phyloP scores from a whole-genome alignment of 108 stramenopile genomes.

The Bacterosira constricta region DNA sequence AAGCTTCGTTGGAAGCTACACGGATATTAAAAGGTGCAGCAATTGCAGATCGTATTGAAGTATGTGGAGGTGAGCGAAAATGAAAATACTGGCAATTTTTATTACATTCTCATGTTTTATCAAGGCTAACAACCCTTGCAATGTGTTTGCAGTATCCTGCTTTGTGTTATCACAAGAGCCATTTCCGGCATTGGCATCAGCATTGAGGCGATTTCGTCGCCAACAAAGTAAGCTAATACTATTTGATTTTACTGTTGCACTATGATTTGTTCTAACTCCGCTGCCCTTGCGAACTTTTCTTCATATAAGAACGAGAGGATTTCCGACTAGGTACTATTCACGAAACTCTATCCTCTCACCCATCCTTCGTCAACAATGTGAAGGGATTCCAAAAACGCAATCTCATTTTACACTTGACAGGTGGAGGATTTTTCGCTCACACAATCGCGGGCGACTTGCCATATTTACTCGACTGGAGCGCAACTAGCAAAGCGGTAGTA shows the following conservation, averaged over 20 bases:
- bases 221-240: too few relatives aligned
- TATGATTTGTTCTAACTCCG: too few relatives aligned
- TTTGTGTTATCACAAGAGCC: slow-evolving; percentile 72
- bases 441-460: slow-evolving; percentile 84
- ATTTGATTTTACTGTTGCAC: too few relatives aligned
- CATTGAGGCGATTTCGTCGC: slow-evolving; percentile 36
- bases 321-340: slow-evolving; percentile 58
- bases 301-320: slow-evolving; percentile 37
- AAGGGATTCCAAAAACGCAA: slow-evolving; percentile 52
- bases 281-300: too few relatives aligned
- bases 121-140: too few relatives aligned
- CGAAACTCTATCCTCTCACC: slow-evolving; percentile 38
- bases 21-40: slow-evolving; percentile 77
- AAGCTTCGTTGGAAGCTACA: slow-evolving; percentile 72
- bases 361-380: slow-evolving; percentile 35
- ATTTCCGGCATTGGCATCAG: slow-evolving; percentile 51
- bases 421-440: slow-evolving; percentile 86
- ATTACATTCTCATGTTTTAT: too few relatives aligned
- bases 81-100: background rate
- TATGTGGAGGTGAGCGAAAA: slow-evolving; percentile 42
- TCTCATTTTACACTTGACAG: slow-evolving; percentile 83
- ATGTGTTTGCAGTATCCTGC: slow-evolving; percentile 63
- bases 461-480: slow-evolving; percentile 82
- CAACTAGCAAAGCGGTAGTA: slow-evolving; percentile 69
- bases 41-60: slow-evolving; percentile 75